Evolutionary conservation across 2,329 filamentous ascomycete species (phyloP), one percentile per base, ranked within the genome.

Genomic region (Aulographum hederae): DNA sequence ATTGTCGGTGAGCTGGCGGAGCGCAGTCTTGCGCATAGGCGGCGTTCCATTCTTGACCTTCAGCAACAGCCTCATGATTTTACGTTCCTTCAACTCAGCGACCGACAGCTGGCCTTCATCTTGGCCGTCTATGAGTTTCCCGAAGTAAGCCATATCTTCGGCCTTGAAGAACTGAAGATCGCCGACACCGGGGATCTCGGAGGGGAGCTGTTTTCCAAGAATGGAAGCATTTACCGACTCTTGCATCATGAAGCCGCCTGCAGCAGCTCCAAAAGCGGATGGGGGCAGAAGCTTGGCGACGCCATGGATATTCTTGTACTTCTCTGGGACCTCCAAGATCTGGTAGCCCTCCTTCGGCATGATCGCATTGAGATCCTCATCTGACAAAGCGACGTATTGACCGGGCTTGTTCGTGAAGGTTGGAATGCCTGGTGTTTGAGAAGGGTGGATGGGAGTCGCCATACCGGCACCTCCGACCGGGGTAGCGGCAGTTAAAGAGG

Each of bases 21-120:
- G 68, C 16, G 89, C 89, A 21, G 89, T 98, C 66, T 98, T 98
- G 57, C 89, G 69, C 89, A 95, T 95, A 0, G 89, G 86, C 17
- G 89, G 89, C 26, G 89, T 95, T 46, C 89, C 89, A 51, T 98
- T 98, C 69, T 98, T 98, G 63, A 98, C 86, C 59, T 98, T 98
- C 34, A 98, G 67, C 28, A 98, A 63, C 34, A 98, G 60, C 42
- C 89, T 69, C 89, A 98, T 95, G 48, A 98, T 98, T 59, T 98
- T 98, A 38, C 89, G 71, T 57, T 98, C 86, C 56, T 98, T 95
- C 32, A 98, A 60, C 47, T 98, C 86, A 30, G 98, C 89, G 11
- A 31, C 29, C 8, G 8, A 32, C 31, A 98, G 70, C 15, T 73
- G 67, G 44, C 86, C 91, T 57, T 98, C 89, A 43, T 95, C 84